These are phyloP conservation scores for Galerina marginata DNA, from an alignment of 768 basidiomycete genomes.

Conservation along the genomic window DNA sequence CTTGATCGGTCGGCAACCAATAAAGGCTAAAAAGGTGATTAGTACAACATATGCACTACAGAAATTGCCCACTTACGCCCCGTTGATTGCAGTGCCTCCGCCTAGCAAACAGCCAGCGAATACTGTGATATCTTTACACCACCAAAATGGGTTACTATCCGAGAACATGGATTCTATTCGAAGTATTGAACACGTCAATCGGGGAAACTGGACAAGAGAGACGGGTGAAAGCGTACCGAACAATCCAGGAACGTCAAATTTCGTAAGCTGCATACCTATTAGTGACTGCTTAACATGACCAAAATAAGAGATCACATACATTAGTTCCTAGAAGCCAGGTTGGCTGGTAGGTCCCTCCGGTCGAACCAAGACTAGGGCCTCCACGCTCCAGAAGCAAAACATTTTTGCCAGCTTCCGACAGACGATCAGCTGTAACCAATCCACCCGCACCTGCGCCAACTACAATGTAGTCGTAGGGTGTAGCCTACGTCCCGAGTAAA, in stretches of 20 bases:
- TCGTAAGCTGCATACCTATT: conserved; percentile 51
- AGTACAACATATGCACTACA: neutral
- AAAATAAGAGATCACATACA: conserved; percentile 30
- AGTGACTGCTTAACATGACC: neutral
- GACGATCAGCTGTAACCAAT: conserved; percentile 60
- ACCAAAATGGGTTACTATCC: conserved; percentile 61
- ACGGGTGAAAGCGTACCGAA: conserved; percentile 39
- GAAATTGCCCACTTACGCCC: conserved; percentile 47
- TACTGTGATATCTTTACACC: conserved; percentile 68
- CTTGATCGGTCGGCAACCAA: neutral
- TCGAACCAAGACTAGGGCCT: conserved; percentile 62
- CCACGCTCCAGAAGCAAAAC: conserved; percentile 68
- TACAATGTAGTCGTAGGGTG: conserved; percentile 58
- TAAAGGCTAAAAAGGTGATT: neutral
- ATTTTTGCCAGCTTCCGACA: conserved; percentile 66
- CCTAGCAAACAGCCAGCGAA: conserved; percentile 71
- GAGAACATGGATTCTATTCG: conserved; percentile 62
- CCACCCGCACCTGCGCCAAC: conserved; percentile 67
- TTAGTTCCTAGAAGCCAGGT: conserved; percentile 53
- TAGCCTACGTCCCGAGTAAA: conserved; percentile 33
- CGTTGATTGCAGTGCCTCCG: conserved; percentile 68
- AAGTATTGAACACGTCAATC: neutral
- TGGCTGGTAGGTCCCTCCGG: conserved; percentile 62
- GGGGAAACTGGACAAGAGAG: too few species aligned
- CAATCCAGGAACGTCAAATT: conserved; percentile 68